Evolutionary conservation across 768 basidiomycete genomes (phyloP).

Genomic region (Collybia sp.): DNA sequence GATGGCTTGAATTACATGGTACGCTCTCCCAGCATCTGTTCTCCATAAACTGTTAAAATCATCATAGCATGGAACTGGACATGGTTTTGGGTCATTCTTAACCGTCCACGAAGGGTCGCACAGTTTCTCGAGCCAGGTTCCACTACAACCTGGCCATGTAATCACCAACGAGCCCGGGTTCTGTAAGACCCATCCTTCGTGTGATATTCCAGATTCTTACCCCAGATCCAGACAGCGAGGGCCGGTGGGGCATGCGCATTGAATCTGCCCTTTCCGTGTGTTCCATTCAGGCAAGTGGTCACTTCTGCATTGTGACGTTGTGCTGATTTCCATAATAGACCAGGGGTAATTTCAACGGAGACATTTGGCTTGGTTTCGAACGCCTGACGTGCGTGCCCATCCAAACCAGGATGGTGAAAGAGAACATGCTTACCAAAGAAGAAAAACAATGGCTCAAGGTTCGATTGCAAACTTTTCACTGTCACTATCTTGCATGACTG

Average conservation of each 20-base stretch:
- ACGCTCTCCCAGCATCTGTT: slow-evolving; percentile 17
- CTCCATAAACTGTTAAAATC: slow-evolving; percentile 6
- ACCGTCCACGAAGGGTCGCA: slow-evolving; percentile 85
- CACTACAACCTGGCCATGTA: slow-evolving; percentile 82
- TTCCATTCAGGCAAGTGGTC: slow-evolving; percentile 43
- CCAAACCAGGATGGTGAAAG: slow-evolving; percentile 85
- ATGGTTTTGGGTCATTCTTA: slow-evolving; percentile 85
- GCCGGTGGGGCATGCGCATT: slow-evolving; percentile 86
- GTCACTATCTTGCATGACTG: slow-evolving; percentile 1
- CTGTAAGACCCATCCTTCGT: slow-evolving; percentile 46
- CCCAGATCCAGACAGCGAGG: slow-evolving; percentile 53
- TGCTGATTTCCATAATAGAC: slow-evolving; percentile 40
- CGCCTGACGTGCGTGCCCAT: slow-evolving; percentile 94
- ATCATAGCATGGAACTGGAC: slow-evolving; percentile 82
- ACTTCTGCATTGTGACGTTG: not conserved
- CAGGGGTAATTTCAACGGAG: slow-evolving; percentile 63
- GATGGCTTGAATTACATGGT: slow-evolving; percentile 81
- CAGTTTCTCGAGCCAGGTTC: slow-evolving; percentile 63
- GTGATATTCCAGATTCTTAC: slow-evolving; percentile 8
- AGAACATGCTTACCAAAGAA: slow-evolving; percentile 75
- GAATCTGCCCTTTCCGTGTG: slow-evolving; percentile 82
- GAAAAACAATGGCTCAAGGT: slow-evolving; percentile 87
- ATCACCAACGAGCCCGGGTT: slow-evolving; percentile 95
- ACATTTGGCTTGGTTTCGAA: slow-evolving; percentile 87
- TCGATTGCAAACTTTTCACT: slow-evolving; percentile 12